Percentiles rank a stretch among this genome's conserved stretches.
Evolutionary conservation across 2,329 filamentous ascomycete genomes (phyloP).

Genomic region (Epichloe sp.): DNA sequence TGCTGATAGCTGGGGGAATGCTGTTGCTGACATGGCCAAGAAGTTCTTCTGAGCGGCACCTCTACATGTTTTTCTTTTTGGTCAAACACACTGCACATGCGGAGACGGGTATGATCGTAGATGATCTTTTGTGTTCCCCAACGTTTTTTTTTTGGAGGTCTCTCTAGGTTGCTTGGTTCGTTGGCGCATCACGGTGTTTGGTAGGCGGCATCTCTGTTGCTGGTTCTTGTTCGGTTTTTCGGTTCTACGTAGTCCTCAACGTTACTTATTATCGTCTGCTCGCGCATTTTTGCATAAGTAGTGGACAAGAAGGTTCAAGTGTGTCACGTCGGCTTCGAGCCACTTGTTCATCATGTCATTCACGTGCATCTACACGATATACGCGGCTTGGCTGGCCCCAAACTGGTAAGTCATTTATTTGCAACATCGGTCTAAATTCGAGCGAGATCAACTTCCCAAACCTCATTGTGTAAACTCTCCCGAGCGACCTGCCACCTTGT

Average conservation of each 20-base stretch:
- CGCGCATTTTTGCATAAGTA: too few relatives aligned
- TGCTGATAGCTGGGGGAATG: slow-evolving; percentile 16
- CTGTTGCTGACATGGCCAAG: slow-evolving; percentile 26
- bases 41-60: slow-evolving; percentile 25
- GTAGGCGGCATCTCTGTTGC: too few relatives aligned
- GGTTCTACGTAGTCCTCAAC: too few relatives aligned
- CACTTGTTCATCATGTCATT: neutral
- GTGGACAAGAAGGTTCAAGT: neutral
- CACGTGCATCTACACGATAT: neutral
- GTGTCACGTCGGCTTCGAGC: neutral
- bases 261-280: too few relatives aligned
- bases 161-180: too few relatives aligned
- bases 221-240: too few relatives aligned
- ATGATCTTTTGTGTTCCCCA: neutral
- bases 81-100: too few relatives aligned
- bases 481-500: neutral
- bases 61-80: neutral
- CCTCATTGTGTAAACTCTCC: neutral
- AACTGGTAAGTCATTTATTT: neutral
- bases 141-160: too few relatives aligned
- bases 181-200: too few relatives aligned
- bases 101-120: too few relatives aligned
- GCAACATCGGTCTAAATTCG: neutral
- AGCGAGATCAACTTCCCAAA: neutral
- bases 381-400: neutral